phyloP scores from a whole-genome alignment of 2,329 filamentous ascomycete genomes.

The Neonectria punicea region DNA sequence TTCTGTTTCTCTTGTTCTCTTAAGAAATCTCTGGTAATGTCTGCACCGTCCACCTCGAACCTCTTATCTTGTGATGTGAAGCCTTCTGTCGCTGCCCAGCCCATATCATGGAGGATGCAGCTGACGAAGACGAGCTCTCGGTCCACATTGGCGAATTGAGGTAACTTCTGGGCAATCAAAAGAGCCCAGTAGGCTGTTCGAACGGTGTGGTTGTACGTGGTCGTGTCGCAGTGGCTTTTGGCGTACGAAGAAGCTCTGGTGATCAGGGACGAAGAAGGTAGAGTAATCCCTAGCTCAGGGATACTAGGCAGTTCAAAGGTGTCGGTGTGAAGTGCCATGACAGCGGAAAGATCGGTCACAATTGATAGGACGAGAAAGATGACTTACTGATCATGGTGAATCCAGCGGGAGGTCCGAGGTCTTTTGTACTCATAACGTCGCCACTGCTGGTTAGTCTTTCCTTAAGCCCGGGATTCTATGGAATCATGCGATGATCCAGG shows the following conservation, averaged over 20 bases:
- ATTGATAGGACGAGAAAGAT: background rate
- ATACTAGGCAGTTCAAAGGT: background rate
- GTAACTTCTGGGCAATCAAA: constrained; percentile 19
- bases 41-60: constrained; percentile 32
- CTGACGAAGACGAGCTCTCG: constrained; percentile 21
- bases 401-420: background rate
- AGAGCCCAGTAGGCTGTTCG: constrained; percentile 25
- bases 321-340: background rate
- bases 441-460: background rate
- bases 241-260: constrained; percentile 6
- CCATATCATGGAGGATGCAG: constrained; percentile 32
- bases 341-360: background rate
- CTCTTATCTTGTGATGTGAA: constrained; percentile 20
- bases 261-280: background rate
- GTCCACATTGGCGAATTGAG: constrained; percentile 10
- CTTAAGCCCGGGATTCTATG: background rate
- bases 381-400: background rate
- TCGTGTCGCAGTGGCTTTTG: constrained; percentile 19
- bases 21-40: constrained; percentile 23
- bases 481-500: background rate
- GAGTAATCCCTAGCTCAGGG: background rate
- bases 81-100: constrained; percentile 20
- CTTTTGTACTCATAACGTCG: background rate
- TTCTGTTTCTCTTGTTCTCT: background rate
- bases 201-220: constrained; percentile 24